These are phyloP conservation scores for Globisporangium okanoganense DNA, from an alignment of 352 stramenopile species.

Conservation along the genomic window DNA sequence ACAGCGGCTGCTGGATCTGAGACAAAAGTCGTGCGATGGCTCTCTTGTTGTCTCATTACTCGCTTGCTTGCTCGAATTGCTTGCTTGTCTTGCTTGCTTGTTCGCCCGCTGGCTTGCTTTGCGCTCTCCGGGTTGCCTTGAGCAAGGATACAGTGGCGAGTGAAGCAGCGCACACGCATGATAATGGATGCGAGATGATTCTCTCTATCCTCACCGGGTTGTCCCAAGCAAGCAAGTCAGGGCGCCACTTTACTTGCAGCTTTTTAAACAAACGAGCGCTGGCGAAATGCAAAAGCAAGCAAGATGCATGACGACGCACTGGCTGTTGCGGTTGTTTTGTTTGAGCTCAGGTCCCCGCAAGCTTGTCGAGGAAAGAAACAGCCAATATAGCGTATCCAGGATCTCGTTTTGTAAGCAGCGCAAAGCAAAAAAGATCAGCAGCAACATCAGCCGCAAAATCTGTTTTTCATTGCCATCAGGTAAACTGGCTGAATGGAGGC, in stretches of 20 bases:
- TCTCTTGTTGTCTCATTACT: not conserved
- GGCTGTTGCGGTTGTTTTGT: not conserved
- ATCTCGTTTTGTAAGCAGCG: not conserved
- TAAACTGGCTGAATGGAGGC: not conserved
- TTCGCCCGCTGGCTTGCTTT: too few relatives aligned
- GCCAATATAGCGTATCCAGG: too few relatives aligned
- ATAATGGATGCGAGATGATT: not conserved
- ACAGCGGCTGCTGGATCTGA: not conserved
- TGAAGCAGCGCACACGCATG: not conserved
- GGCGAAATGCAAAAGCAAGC: not conserved
- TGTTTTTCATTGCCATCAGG: not conserved
- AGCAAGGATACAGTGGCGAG: not conserved
- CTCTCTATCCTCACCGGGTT: not conserved
- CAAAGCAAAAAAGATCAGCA: not conserved
- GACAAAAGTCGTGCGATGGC: not conserved
- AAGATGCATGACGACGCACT: not conserved
- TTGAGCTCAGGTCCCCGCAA: not conserved
- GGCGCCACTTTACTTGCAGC: too few relatives aligned
- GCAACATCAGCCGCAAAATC: not conserved
- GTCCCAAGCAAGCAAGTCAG: not conserved
- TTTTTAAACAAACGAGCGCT: too few relatives aligned
- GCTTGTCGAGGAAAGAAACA: not conserved
- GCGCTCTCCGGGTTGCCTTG: not conserved
- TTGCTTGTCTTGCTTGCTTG: too few relatives aligned
- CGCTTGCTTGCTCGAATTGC: not conserved